Evolutionary conservation across 352 stramenopile species (phyloP).

Genomic region (Discostella stelligera): DNA sequence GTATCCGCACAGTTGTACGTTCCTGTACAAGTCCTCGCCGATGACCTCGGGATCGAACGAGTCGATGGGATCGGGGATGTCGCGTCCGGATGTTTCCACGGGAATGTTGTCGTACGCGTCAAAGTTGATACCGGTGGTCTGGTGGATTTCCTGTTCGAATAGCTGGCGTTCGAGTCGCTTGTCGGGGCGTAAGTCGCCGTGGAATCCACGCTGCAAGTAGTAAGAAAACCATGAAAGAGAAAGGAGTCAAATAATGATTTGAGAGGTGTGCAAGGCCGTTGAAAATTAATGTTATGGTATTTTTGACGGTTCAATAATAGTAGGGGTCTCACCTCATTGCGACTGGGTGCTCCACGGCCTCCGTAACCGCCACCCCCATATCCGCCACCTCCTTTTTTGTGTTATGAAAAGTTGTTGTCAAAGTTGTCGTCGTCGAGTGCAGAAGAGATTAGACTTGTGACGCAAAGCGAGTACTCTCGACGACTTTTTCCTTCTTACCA

Average conservation of each 20-base stretch:
- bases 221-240: neutral
- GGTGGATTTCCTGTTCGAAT: conserved; percentile 68
- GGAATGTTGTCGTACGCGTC: conserved; percentile 98
- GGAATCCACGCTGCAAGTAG: conserved; percentile 89
- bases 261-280: too few relatives aligned
- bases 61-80: conserved; percentile 90
- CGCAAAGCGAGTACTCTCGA: neutral
- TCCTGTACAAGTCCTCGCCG: conserved; percentile 89
- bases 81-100: conserved; percentile 93
- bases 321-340: conserved; percentile 78
- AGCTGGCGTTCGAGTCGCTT: conserved; percentile 83
- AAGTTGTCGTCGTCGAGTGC: neutral
- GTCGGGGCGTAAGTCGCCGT: conserved; percentile 91
- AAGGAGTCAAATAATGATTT: neutral
- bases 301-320: neutral
- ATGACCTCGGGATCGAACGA: conserved; percentile 89
- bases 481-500: conserved; percentile 60
- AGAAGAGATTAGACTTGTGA: neutral
- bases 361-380: conserved; percentile 26
- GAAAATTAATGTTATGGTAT: too few relatives aligned
- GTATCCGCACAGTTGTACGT: conserved; percentile 90
- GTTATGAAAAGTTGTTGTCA: too few relatives aligned
- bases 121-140: conserved; percentile 97
- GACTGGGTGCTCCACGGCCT: conserved; percentile 33
- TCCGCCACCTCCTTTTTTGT: conserved; percentile 7